phyloP scores from a whole-genome alignment of 169 alveolate genomes.

The Cryptosporidium sp. region DNA sequence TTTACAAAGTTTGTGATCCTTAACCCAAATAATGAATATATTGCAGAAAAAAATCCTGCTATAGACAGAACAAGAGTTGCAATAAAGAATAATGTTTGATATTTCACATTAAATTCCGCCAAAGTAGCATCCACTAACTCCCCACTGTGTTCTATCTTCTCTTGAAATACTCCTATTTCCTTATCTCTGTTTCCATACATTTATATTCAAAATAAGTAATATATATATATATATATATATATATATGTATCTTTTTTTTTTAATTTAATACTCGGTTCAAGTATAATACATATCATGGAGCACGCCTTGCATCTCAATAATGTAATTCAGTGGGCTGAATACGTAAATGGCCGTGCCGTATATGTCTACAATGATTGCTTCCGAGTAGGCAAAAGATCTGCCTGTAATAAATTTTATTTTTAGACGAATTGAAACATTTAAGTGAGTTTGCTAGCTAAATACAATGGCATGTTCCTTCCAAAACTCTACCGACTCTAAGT shows the following conservation, averaged over 20 bases:
- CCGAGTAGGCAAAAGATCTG: neutral
- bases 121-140: constrained; percentile 89
- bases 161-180: constrained; percentile 60
- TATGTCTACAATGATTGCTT: constrained; percentile 10
- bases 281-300: neutral
- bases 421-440: too few relatives aligned
- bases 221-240: too few relatives aligned
- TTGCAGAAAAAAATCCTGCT: constrained; percentile 84
- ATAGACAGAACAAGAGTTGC: constrained; percentile 84
- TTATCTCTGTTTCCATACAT: neutral
- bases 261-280: neutral
- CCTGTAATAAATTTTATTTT: neutral
- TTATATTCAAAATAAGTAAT: neutral
- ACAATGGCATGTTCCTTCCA: constrained; percentile 94
- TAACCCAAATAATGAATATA: constrained; percentile 81
- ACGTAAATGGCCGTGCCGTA: constrained; percentile 53
- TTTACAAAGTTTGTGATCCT: constrained; percentile 82
- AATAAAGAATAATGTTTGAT: constrained; percentile 89
- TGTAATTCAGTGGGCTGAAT: constrained; percentile 15
- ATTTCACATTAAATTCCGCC: constrained; percentile 86
- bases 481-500: constrained; percentile 93
- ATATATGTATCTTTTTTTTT: too few relatives aligned
- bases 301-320: constrained; percentile 11
- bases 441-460: neutral
- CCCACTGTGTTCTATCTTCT: constrained; percentile 89